phyloP scores from a whole-genome alignment of 352 stramenopile genomes.

The Globisporangium viniferum region DNA sequence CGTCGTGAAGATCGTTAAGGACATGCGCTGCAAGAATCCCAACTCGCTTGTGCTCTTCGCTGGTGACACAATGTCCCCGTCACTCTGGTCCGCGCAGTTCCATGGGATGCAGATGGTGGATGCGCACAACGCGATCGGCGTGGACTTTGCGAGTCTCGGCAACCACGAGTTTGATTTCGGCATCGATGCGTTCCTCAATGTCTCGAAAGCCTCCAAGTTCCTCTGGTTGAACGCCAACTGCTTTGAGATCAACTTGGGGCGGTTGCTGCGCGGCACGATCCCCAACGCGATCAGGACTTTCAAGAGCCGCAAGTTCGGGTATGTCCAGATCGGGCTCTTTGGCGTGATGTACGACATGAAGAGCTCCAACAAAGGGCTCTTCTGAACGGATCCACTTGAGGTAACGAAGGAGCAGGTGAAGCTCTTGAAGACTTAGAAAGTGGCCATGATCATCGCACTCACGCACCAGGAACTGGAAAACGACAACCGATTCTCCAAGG shows the following conservation, averaged over 20 bases:
- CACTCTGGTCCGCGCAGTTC: constrained; percentile 76
- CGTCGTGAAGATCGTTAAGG: constrained; percentile 49
- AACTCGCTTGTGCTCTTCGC: constrained; percentile 76
- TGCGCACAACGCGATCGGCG: constrained; percentile 68
- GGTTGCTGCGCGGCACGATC: constrained; percentile 48
- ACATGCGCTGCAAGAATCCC: constrained; percentile 49
- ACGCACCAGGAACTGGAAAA: constrained; percentile 66
- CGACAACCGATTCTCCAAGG: constrained; percentile 64
- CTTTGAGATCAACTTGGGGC: constrained; percentile 41
- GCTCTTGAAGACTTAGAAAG: constrained; percentile 28
- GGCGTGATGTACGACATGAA: constrained; percentile 84
- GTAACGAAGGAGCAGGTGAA: constrained; percentile 53
- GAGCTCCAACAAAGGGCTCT: constrained; percentile 52
- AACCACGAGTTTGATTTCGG: constrained; percentile 85
- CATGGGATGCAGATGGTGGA: constrained; percentile 78
- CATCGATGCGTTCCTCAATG: constrained; percentile 69
- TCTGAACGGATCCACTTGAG: constrained; percentile 62
- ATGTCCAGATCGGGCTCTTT: constrained; percentile 61
- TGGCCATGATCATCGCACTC: constrained; percentile 71
- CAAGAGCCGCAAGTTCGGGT: constrained; percentile 29
- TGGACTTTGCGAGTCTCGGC: constrained; percentile 67
- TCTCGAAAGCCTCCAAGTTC: constrained; percentile 52
- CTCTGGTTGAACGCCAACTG: constrained; percentile 74
- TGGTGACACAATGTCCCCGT: constrained; percentile 72
- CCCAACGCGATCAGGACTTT: constrained; percentile 48